Conservation (phyloP, 768 basidiomycete genomes). For the Lactarius hengduanensis region DNA sequence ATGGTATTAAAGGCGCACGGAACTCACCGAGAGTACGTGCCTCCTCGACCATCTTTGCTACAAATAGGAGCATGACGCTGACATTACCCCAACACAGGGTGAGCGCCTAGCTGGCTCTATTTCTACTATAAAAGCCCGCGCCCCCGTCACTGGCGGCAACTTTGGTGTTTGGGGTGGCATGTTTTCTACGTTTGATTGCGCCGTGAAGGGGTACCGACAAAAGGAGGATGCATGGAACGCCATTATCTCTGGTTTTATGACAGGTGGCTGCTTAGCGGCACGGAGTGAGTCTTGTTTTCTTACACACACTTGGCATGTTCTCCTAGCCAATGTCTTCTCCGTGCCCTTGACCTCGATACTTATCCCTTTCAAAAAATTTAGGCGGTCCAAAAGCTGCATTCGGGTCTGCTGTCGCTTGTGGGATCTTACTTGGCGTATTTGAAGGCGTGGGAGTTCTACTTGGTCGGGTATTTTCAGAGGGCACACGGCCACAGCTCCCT, state of each 20-base stretch:
- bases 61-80: background rate
- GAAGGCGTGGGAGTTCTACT: constrained; percentile 94
- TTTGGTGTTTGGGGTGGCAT: constrained; percentile 96
- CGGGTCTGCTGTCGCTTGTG: constrained; percentile 92
- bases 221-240: constrained; percentile 99
- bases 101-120: constrained; percentile 93
- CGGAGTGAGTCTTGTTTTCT: constrained; percentile 64
- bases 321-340: background rate
- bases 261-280: constrained; percentile 92
- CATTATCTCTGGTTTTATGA: constrained; percentile 97
- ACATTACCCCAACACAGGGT: constrained; percentile 53
- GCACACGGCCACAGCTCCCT: constrained; percentile 74
- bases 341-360: background rate
- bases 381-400: constrained; percentile 92
- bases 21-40: constrained; percentile 86
- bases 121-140: constrained; percentile 95
- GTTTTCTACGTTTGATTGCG: constrained; percentile 98
- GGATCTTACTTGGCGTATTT: constrained; percentile 91
- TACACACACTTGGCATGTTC: background rate
- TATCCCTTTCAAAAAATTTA: constrained; percentile 34
- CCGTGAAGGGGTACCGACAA: constrained; percentile 93
- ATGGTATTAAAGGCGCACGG: constrained; percentile 95
- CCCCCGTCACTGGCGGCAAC: constrained; percentile 97
- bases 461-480: constrained; percentile 83
- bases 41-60: background rate